Evolutionary conservation across 805 yeast species (phyloP), one percentile per base, ranked within the genome.

Genomic region (Debaryomyces prosopidis): DNA sequence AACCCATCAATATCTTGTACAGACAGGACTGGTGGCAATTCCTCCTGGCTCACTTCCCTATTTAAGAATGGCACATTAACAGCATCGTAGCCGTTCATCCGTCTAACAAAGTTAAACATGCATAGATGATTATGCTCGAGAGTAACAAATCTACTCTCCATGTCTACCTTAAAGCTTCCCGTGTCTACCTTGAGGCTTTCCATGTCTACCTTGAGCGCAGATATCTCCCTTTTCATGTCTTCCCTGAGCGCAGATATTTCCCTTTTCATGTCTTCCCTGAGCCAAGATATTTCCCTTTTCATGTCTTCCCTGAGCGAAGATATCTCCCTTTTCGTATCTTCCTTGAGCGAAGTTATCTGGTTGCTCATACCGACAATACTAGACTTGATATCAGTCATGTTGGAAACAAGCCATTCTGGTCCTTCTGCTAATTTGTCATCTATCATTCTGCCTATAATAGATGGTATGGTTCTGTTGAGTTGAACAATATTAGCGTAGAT

Each of bases 11-110:
- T 40, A 7, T 40, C 43, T 40, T 32, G 14, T 14, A 33, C 28
- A 9, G 18, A 18, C 5, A 18, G 10, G n/a, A 40, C 20, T 33
- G 14, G 11, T 8, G 43, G 43, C 20, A 40, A 33, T 5, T 33
- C 33, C 10, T 20, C 38, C 5, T 33, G 17, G 12, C 30, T 27
- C 2, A n/a, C 15, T 11, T 11, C 16, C 12, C 38, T 23, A 23
- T 40, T 23, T n/a, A 40, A 32, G 32, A 40, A 40, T 7, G 43
- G 43, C 10, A 40, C 30, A 30, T 12, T 30, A 30, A 30, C 33
- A 11, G 33, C 33, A 30, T 30, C 33, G 11, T 14, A 14, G 5
- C 33, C 15, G 10, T 5, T 4, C 33, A 30, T 30, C 10, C 33
- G 4, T 30, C 33, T 30, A 30, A 30, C 15, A 11, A 30, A 4